Base-by-base conservation (phyloP, 2,329 filamentous ascomycete species). In the Monilinia laxa region DNA sequence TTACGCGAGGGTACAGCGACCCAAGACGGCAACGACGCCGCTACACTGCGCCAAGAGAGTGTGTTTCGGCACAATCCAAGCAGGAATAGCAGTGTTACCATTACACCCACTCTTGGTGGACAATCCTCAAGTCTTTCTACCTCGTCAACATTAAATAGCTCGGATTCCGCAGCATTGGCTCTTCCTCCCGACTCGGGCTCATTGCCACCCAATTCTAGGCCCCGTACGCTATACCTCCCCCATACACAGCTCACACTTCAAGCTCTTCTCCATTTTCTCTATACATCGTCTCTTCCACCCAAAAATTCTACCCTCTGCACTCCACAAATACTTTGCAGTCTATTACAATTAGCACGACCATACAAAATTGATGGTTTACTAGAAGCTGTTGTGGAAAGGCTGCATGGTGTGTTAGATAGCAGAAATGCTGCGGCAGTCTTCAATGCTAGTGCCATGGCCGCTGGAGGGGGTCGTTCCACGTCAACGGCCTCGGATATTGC, bases 361-460 rank as follows among this genome's bases (percentile, higher is more conserved):
- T 99, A 99, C 77, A 91, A 93, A 70, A 85, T 99, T 57, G 93
- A 98, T 73, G 95, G 95, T 0, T 84, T 99, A 2, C 82, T 98
- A 1, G 95, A 99, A 79, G 92, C 92, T 0, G 92, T 96, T 1
- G 92, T 98, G 12, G 93, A 98, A 78, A 87, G 94, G 10, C 83
- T 99, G 0, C 95, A 99, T 75, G 85, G 91, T 40, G 86, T 96
- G 0, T 85, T 99, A 4, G 95, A 99, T 77, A 95, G 92, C 58
- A 86, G 94, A 57, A 99, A 98, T 72, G 94, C 95, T 0, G 95
- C 95, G 0, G 95, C 95, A 7, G 93, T 99, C 0, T 99, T 99
- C 82, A 99, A 99, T 71, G 95, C 95, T 0, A 95, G 94, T 0
- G 95, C 95, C 64, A 98, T 98, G 95, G 95, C 93, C 0, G 95